Evolutionary conservation across 257 asterid species (phyloP).

Genomic region (Eustoma russellianum): DNA sequence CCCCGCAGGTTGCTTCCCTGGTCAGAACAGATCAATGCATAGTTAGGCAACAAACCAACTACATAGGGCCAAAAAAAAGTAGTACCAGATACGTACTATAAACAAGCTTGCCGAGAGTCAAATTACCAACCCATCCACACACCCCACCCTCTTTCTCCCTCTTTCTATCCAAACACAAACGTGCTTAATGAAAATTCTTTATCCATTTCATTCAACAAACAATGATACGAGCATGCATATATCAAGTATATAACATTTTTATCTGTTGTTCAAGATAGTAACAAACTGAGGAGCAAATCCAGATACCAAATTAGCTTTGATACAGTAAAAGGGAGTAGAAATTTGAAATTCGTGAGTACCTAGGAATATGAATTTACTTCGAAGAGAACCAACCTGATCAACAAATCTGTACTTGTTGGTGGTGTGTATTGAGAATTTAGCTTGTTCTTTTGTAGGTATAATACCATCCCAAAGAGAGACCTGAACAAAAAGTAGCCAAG

Average conservation of each 20-base stretch:
- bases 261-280: too few species aligned
- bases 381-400: conserved; percentile 49
- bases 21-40: not conserved
- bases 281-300: not conserved
- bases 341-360: not conserved
- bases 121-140: too few species aligned
- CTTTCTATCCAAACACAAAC: too few species aligned
- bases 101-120: not conserved
- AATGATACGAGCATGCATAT: too few species aligned
- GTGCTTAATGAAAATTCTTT: too few species aligned
- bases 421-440: conserved; percentile 66
- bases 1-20: conserved; percentile 95
- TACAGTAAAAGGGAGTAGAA: not conserved
- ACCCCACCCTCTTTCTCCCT: too few species aligned
- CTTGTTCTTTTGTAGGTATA: conserved; percentile 67
- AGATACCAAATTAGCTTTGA: too few species aligned
- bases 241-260: too few species aligned
- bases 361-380: not conserved
- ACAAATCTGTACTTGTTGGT: conserved; percentile 76
- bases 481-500: conserved; percentile 25
- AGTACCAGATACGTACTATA: not conserved
- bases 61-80: too few species aligned
- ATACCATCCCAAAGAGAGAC: conserved; percentile 91
- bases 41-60: not conserved
- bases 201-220: too few species aligned